Conservation (phyloP, 208 protist species). For the Trypanosoma avium region DNA sequence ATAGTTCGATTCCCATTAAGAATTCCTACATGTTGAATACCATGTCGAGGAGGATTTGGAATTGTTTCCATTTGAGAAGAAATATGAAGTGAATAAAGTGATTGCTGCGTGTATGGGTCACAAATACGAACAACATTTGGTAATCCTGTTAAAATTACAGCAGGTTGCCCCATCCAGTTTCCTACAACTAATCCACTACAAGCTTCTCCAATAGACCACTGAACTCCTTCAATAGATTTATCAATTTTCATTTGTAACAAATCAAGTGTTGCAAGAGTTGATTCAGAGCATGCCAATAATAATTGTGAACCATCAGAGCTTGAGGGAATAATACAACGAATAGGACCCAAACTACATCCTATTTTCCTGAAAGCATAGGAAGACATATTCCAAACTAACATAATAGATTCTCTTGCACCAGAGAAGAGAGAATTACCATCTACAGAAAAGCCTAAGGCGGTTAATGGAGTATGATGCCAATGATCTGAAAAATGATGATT, state of each 20-base stretch:
- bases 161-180: constrained; percentile 69
- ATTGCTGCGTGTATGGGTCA: constrained; percentile 85
- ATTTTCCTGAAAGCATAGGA: constrained; percentile 65
- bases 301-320: constrained; percentile 30
- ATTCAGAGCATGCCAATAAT: constrained; percentile 61
- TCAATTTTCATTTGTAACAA: constrained; percentile 67
- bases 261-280: constrained; percentile 70
- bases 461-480: constrained; percentile 88
- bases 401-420: constrained; percentile 58
- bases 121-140: constrained; percentile 80
- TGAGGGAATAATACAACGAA: constrained; percentile 48
- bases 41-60: constrained; percentile 58
- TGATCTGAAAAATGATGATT: constrained; percentile 83
- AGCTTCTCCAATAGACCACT: constrained; percentile 70
- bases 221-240: constrained; percentile 66
- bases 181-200: constrained; percentile 74
- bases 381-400: constrained; percentile 72
- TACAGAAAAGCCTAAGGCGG: constrained; percentile 63
- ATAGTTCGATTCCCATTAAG: constrained; percentile 61
- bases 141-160: constrained; percentile 77
- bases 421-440: constrained; percentile 80
- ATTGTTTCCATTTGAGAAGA: constrained; percentile 85
- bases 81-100: constrained; percentile 87
- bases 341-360: constrained; percentile 36
- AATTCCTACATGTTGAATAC: constrained; percentile 77